These are phyloP conservation scores for Neonectria punicea DNA, from an alignment of 2,329 filamentous ascomycete species.

Conservation along the genomic window DNA sequence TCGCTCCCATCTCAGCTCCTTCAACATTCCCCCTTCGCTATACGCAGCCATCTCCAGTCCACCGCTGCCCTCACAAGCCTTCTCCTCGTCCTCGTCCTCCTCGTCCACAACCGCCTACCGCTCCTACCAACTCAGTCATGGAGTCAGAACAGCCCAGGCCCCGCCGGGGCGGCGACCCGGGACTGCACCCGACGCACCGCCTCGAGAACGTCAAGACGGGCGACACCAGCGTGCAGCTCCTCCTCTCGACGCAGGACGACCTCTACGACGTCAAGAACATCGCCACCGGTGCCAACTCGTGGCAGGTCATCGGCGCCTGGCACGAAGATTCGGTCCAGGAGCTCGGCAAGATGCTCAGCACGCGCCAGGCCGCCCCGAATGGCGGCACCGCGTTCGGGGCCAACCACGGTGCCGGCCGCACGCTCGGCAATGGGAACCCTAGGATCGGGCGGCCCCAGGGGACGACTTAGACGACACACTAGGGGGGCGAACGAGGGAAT, in stretches of 20 bases:
- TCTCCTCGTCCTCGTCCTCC: no score
- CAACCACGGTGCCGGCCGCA: constrained; percentile 9
- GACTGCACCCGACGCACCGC: constrained; percentile 1
- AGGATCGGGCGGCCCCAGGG: not conserved
- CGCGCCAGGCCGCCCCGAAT: not conserved
- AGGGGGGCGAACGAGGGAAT: not conserved
- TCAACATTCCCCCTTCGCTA: not conserved
- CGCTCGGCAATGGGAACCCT: not conserved
- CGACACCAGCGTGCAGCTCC: constrained; percentile 31
- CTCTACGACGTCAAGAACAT: constrained; percentile 31
- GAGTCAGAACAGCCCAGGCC: not conserved
- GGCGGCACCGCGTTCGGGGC: not conserved
- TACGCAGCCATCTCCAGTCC: no score
- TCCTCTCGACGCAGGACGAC: constrained; percentile 37
- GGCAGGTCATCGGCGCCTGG: constrained; percentile 36
- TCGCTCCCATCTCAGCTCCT: not conserved
- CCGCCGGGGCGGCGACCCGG: not conserved
- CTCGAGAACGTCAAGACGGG: constrained; percentile 24
- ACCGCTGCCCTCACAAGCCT: no score
- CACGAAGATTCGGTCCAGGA: constrained; percentile 20
- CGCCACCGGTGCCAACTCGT: constrained; percentile 22
- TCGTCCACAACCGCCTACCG: not conserved
- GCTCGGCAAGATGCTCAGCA: constrained; percentile 11
- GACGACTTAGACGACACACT: not conserved
- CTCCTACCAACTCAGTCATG: no score